Percentiles rank a stretch among this genome's conserved stretches.
phyloP scores from a whole-genome alignment of 2,329 filamentous ascomycete species.

The Fusarium sp. region DNA sequence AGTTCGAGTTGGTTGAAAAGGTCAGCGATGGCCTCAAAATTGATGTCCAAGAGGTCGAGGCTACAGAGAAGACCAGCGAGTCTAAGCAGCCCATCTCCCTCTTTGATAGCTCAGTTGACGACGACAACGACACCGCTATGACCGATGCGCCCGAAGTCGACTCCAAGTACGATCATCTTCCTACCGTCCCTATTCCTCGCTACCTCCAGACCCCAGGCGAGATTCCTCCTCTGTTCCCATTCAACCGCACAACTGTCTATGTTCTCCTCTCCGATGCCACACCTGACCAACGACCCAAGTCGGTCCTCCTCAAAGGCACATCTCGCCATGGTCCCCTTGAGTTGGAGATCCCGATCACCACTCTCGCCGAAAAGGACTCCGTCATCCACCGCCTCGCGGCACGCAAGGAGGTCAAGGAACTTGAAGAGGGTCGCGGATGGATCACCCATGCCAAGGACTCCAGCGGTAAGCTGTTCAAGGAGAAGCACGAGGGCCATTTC shows the following conservation, averaged over 20 bases:
- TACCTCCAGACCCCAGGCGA: constrained; percentile 72
- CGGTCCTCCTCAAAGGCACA: constrained; percentile 68
- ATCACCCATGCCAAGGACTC: constrained; percentile 62
- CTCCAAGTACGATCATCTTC: constrained; percentile 63
- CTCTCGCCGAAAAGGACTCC: constrained; percentile 57
- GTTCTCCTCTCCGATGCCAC: constrained; percentile 69
- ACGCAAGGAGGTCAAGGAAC: constrained; percentile 73
- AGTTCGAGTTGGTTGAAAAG: constrained; percentile 73
- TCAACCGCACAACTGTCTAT: constrained; percentile 74
- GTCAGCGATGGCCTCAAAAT: constrained; percentile 62
- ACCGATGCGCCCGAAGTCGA: constrained; percentile 32
- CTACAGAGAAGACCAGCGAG: constrained; percentile 5
- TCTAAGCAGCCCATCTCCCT: constrained; percentile 65
- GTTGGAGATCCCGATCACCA: constrained; percentile 72
- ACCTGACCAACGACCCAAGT: constrained; percentile 55
- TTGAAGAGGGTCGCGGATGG: constrained; percentile 79
- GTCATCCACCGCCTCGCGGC: constrained; percentile 79
- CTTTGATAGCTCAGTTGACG: constrained; percentile 63
- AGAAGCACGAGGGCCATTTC: constrained; percentile 63
- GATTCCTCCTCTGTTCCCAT: constrained; percentile 75
- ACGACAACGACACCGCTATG: constrained; percentile 54
- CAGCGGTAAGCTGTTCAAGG: constrained; percentile 57
- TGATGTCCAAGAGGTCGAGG: constrained; percentile 29
- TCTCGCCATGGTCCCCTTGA: constrained; percentile 69
- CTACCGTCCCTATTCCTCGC: constrained; percentile 63